Conservation (phyloP, 2,329 filamentous ascomycete species). For the Thielaviopsis populi region DNA sequence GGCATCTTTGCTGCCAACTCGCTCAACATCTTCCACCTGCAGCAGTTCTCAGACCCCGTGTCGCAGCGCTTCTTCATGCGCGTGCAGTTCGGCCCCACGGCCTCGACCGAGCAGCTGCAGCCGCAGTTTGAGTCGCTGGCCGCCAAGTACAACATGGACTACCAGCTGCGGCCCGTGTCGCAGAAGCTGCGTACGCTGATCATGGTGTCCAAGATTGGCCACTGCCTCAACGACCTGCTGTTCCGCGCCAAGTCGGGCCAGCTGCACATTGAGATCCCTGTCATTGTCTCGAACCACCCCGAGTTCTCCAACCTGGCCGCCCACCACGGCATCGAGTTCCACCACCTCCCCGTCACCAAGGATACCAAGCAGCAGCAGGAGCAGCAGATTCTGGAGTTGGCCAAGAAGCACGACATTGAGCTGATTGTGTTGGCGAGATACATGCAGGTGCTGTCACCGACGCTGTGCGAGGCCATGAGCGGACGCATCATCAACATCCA, state of each 20-base stretch:
- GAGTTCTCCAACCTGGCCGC: constrained; percentile 55
- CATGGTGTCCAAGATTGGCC: constrained; percentile 48
- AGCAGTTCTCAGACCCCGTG: constrained; percentile 66
- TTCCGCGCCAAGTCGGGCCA: constrained; percentile 64
- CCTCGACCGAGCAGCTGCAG: constrained; percentile 36
- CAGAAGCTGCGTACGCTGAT: constrained; percentile 64
- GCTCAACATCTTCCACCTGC: constrained; percentile 70
- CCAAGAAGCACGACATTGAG: constrained; percentile 54
- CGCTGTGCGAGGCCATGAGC: constrained; percentile 55
- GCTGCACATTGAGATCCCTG: constrained; percentile 57
- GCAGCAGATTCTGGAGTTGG: constrained; percentile 52
- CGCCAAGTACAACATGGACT: constrained; percentile 50
- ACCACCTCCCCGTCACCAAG: constrained; percentile 63
- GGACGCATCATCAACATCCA: constrained; percentile 86
- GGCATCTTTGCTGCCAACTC: constrained; percentile 57
- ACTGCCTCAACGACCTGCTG: constrained; percentile 52
- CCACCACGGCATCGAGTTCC: constrained; percentile 64
- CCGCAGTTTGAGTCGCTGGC: constrained; percentile 47
- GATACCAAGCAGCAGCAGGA: constrained; percentile 68
- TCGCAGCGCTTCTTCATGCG: constrained; percentile 77
- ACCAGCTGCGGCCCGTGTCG: constrained; percentile 51
- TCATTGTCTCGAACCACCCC: constrained; percentile 71
- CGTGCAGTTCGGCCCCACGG: constrained; percentile 57
- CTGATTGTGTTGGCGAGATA: constrained; percentile 70
- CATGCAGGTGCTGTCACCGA: constrained; percentile 48